Conservation (phyloP, 2,329 filamentous ascomycete species). For the Aspergillus flavus region DNA sequence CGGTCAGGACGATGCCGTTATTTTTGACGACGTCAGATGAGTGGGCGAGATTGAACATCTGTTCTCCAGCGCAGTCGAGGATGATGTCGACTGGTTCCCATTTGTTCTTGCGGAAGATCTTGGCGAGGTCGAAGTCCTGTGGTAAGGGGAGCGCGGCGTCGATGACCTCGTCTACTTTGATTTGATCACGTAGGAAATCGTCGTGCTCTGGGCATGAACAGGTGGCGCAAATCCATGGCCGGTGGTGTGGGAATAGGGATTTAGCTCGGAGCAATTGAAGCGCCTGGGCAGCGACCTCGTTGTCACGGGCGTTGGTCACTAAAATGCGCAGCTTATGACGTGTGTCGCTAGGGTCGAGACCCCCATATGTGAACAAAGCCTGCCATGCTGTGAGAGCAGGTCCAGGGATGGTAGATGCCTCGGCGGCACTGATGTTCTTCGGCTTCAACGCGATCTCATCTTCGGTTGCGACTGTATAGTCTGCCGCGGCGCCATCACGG, state of each 20-base stretch:
- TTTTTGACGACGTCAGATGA: conserved; percentile 36
- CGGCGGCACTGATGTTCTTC: conserved; percentile 35
- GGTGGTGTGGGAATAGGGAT: conserved; percentile 32
- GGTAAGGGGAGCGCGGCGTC: conserved; percentile 28
- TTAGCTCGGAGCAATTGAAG: conserved; percentile 41
- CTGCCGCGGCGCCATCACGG: conserved; percentile 46
- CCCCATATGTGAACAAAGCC: conserved; percentile 41
- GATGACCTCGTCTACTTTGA: conserved; percentile 40
- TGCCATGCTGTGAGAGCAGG: conserved; percentile 47
- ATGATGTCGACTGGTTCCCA: conserved; percentile 45
- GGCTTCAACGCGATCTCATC: conserved; percentile 43
- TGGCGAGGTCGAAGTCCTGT: conserved; percentile 33
- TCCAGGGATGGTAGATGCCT: conserved; percentile 42
- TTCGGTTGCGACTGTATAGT: conserved; percentile 43
- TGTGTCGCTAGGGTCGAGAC: conserved; percentile 27
- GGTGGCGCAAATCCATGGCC: conserved; percentile 44
- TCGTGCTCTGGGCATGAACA: conserved; percentile 26
- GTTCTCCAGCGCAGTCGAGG: conserved; percentile 41
- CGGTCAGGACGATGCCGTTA: conserved; percentile 37
- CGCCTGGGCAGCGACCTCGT: conserved; percentile 40
- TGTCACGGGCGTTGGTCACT: conserved; percentile 40
- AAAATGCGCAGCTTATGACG: conserved; percentile 35
- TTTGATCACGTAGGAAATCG: conserved; percentile 27
- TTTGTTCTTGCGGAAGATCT: conserved; percentile 31
- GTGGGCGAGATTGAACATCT: conserved; percentile 38